A percentile compares a stretch with the other conserved stretches of the same genome.
These are phyloP conservation scores for Sphagnum contortum DNA, from an alignment of 225 moss, liverwort and hornwort genomes.

Conservation along the genomic window DNA sequence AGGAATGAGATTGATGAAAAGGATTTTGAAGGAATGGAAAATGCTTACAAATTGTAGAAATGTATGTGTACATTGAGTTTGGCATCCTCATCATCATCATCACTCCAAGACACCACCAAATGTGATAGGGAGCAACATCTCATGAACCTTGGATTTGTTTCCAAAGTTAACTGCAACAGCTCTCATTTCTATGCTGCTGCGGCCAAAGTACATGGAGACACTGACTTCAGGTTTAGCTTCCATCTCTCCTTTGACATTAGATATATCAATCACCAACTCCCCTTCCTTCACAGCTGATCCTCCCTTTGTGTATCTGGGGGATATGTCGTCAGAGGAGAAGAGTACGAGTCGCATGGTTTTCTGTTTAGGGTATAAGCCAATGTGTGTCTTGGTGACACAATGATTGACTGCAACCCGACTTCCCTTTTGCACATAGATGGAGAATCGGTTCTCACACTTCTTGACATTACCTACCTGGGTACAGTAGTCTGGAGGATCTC, in stretches of 20 bases:
- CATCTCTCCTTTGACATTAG: constrained; percentile 6
- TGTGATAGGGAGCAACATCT: constrained; percentile 6
- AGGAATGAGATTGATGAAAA: no score
- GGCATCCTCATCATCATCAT: no score
- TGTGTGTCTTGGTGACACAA: constrained; percentile 30
- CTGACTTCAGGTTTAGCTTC: constrained; percentile 12
- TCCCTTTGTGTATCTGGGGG: constrained; percentile 23
- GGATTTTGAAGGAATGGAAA: no score
- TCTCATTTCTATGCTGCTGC: constrained; percentile 34
- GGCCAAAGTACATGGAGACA: constrained; percentile 55
- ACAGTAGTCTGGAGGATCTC: constrained; percentile 18
- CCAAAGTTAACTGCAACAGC: constrained; percentile 49
- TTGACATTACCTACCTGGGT: neutral
- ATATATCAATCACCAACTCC: constrained; percentile 27
- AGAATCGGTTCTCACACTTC: neutral
- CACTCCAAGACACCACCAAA: neutral
- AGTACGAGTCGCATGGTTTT: constrained; percentile 29
- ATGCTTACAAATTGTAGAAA: no score
- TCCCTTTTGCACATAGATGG: neutral
- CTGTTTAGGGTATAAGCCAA: constrained; percentile 23
- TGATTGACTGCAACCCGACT: constrained; percentile 16
- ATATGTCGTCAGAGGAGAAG: constrained; percentile 21
- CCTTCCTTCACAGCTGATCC: constrained; percentile 33
- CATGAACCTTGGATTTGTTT: constrained; percentile 4
- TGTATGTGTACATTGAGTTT: no score